A percentile compares a stretch with the other conserved stretches of the same genome.
Conservation (phyloP, 2,329 filamentous ascomycete species). For the Fusarium marasasianum region DNA sequence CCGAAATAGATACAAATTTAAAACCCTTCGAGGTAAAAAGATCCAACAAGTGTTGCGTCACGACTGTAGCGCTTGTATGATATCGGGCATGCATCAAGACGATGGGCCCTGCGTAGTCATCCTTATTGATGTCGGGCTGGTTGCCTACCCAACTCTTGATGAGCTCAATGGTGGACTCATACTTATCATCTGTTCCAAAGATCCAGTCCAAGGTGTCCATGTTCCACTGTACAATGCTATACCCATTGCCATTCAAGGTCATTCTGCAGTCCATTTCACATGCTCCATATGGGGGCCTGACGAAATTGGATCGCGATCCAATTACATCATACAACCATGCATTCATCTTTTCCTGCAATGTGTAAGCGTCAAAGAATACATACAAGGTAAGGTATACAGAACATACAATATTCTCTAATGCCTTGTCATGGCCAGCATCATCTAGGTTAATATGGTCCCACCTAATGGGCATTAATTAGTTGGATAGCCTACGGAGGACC, state of each 20-base stretch:
- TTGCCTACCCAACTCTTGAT: neutral
- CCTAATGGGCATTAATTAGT: fast-evolving
- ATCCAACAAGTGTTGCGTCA: neutral
- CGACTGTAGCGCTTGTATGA: neutral
- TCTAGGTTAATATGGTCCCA: neutral
- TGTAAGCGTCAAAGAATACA: fast-evolving
- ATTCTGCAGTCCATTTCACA: neutral
- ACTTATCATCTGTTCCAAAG: neutral
- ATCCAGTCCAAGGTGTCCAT: neutral
- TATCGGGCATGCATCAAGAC: neutral
- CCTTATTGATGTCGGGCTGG: neutral
- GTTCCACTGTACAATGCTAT: neutral
- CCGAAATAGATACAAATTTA: neutral
- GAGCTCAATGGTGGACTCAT: neutral
- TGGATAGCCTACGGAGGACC: fast-evolving
- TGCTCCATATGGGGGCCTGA: neutral
- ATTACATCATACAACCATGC: neutral
- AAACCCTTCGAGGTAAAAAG: neutral
- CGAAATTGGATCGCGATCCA: neutral
- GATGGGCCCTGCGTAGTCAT: neutral
- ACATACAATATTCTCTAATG: neutral
- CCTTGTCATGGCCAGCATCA: neutral
- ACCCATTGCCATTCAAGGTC: neutral
- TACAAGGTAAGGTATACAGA: fast-evolving
- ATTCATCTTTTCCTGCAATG: neutral